Base-by-base conservation (phyloP, 805 yeast species). In the Komagataella pseudopastoris region DNA sequence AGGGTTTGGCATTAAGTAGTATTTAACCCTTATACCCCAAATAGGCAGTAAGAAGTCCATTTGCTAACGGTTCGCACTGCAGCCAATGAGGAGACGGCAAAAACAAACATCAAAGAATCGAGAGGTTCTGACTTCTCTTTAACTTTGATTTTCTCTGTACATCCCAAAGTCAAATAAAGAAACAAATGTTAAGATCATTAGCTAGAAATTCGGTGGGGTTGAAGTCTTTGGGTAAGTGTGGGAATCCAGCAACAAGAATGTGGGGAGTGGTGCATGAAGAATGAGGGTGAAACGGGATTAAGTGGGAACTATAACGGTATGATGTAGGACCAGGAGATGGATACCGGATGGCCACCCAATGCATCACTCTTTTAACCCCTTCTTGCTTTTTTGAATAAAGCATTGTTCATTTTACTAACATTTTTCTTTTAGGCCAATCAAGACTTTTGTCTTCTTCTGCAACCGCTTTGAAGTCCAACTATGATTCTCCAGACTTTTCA, bases 401-500 rank as follows among this genome's bases (percentile, higher is more conserved):
- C 20, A 20, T 17, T 20, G 23, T 22, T 45, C 46, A 39, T 44
- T 17, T 8, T 8, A 20, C 43, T 45, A 54, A 54, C 52, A 36
- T 30, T 1, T 56, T 65, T 52, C 61, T 10, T 30, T 8, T 30
- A 30, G 39, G 39, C 39, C 39, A 63, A 58, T 54, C 72, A 39
- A 77, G 84, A 73, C 65, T 75, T 49, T 70, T 80, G 61, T 72
- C 81, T 50, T 64, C 78, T 46, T 62, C 81, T 50, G 60, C 80
- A 49, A 60, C 74, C 54, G 68, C 76, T 53, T 70, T 76, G 56
- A 84, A 85, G 65, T 79, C 93, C 51, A 80, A 83, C 60, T 90
- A 86, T 77, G 84, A 87, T 70, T 90, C 93, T 50, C 98, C 97
- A 68, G 91, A 90, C 71, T 90, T 80, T 71, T 77, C 85, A 56